These are phyloP conservation scores for Pilasporangium apinafurcum DNA, from an alignment of 352 stramenopile genomes.

Conservation along the genomic window DNA sequence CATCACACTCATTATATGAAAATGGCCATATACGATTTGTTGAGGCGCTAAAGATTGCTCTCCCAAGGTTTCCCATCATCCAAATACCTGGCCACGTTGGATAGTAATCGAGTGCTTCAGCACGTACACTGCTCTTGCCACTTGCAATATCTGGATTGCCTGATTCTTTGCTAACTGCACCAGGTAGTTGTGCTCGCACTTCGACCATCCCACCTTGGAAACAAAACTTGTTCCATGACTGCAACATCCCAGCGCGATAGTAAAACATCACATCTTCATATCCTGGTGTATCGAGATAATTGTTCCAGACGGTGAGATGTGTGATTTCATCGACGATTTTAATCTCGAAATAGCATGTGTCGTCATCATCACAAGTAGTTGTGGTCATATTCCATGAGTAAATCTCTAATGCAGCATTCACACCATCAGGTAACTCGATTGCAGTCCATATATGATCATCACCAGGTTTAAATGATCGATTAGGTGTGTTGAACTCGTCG, in stretches of 20 bases:
- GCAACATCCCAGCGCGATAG: slow-evolving; percentile 77
- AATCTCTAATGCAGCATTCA: slow-evolving; percentile 63
- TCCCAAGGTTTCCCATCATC: slow-evolving; percentile 94
- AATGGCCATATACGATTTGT: slow-evolving; percentile 96
- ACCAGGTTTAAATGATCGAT: slow-evolving; percentile 87
- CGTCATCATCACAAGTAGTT: slow-evolving; percentile 43
- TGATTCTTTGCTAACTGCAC: slow-evolving; percentile 34
- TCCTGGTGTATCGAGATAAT: slow-evolving; percentile 41
- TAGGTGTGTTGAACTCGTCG: slow-evolving; percentile 63
- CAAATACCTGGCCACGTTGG: slow-evolving; percentile 93
- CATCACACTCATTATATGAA: slow-evolving; percentile 91
- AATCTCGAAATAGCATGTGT: slow-evolving; percentile 59
- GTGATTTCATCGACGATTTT: slow-evolving; percentile 34
- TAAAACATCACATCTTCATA: slow-evolving; percentile 43
- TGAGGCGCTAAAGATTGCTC: slow-evolving; percentile 92
- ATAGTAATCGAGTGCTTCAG: slow-evolving; percentile 57
- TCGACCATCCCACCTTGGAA: slow-evolving; percentile 93
- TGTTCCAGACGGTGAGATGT: slow-evolving; percentile 48
- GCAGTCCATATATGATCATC: slow-evolving; percentile 92
- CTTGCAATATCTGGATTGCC: slow-evolving; percentile 32
- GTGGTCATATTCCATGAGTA: slow-evolving; percentile 72
- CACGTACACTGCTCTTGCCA: slow-evolving; percentile 47
- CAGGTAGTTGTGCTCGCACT: slow-evolving; percentile 84
- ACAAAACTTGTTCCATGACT: slow-evolving; percentile 94
- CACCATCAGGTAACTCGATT: slow-evolving; percentile 61